Evolutionary conservation across 257 asterid genomes (phyloP).

Genomic region (Craterostigma plantagineum): DNA sequence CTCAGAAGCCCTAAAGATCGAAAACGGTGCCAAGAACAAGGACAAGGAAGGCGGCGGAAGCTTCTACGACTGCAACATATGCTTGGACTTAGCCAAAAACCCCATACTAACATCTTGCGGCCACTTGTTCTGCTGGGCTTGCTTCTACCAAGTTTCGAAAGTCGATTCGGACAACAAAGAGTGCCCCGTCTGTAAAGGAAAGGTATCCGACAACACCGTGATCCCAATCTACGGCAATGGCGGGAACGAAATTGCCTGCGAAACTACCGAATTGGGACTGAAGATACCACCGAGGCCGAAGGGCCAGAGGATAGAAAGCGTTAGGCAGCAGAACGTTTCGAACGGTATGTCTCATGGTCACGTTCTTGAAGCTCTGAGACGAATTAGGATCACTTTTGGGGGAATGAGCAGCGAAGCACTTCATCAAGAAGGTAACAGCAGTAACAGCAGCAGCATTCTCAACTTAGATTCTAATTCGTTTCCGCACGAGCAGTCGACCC

Average conservation of each 20-base stretch:
- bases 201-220: slow-evolving; percentile 20
- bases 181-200: slow-evolving; percentile 66
- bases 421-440: slow-evolving; percentile 13
- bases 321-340: slow-evolving; percentile 26
- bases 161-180: slow-evolving; percentile 39
- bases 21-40: slow-evolving; percentile 24
- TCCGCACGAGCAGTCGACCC: slow-evolving; percentile 10
- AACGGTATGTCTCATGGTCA: slow-evolving; percentile 29
- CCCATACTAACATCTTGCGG: slow-evolving; percentile 64
- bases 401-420: slow-evolving; percentile 20
- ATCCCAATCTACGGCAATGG: slow-evolving; percentile 43
- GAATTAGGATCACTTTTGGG: slow-evolving; percentile 28
- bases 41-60: slow-evolving; percentile 38
- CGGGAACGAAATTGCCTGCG: slow-evolving; percentile 9
- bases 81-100: slow-evolving; percentile 52
- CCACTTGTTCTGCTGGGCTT: slow-evolving; percentile 66
- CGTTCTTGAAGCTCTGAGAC: slow-evolving; percentile 33
- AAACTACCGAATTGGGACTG: slow-evolving; percentile 17
- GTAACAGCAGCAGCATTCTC: not conserved
- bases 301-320: slow-evolving; percentile 44
- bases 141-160: slow-evolving; percentile 42
- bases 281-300: slow-evolving; percentile 59
- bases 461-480: not conserved
- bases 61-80: slow-evolving; percentile 56
- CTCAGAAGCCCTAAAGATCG: slow-evolving; percentile 58